Evolutionary conservation across 2,329 filamentous ascomycete genomes (phyloP).

Genomic region (Colletotrichum phormii): DNA sequence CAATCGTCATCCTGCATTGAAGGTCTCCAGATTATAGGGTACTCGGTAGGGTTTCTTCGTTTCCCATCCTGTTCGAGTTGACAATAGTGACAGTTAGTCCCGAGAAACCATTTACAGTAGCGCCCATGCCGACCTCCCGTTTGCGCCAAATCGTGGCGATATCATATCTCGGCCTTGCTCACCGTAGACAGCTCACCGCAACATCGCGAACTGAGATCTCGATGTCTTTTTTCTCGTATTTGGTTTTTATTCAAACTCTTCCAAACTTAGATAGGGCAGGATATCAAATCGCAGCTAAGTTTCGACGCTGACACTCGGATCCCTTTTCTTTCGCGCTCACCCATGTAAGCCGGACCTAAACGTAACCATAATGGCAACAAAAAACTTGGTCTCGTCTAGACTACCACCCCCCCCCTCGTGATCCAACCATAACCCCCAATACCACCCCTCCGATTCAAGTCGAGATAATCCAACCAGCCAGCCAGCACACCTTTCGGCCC

Average conservation of each 20-base stretch:
- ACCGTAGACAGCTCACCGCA: not conserved
- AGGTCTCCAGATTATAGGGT: not conserved
- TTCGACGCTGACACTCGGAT: not conserved
- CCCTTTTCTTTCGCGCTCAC: not conserved
- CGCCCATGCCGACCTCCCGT: no score
- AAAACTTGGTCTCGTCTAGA: not conserved
- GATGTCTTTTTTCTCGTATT: not conserved
- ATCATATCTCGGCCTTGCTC: not conserved
- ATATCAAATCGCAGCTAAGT: not conserved
- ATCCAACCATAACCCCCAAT: not conserved
- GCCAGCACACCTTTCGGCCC: not conserved
- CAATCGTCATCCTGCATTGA: constrained; percentile 4
- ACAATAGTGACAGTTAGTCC: not conserved
- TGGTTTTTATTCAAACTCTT: not conserved
- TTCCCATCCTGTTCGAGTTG: not conserved
- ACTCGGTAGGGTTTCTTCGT: not conserved
- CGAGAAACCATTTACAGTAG: not conserved
- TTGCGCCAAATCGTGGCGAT: not conserved
- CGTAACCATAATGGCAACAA: not conserved
- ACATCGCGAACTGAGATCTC: not conserved
- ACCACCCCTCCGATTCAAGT: not conserved
- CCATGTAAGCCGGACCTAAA: not conserved
- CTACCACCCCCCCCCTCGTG: not conserved
- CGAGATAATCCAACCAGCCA: not conserved
- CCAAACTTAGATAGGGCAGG: not conserved